Base-by-base conservation (phyloP, 2,329 filamentous ascomycete genomes). In the Aspergillus pseudoviridinutans region DNA sequence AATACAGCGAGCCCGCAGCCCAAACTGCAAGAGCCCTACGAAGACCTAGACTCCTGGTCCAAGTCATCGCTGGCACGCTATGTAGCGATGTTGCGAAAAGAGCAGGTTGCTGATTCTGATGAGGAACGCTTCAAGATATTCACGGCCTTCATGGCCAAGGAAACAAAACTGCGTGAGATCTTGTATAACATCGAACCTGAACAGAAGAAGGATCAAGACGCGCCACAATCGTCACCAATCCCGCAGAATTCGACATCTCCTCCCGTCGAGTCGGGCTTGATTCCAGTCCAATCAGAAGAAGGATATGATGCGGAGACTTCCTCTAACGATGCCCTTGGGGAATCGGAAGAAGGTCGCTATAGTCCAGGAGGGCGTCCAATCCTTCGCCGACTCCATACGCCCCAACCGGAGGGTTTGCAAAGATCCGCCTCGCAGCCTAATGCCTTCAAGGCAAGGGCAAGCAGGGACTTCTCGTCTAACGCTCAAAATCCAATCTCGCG, bases 21-120 rank as follows among this genome's bases (percentile, higher is more conserved):
- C 17, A 69, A 65, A 42, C 44, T 55, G 57, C 74, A 52, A 24
- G 77, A 83, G 61, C 79, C 80, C 4, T 79, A 79, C 57, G 76
- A 75, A 25, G 82, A 83, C 61, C 72, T 85, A n/a, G 80, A 83
- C 58, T 78, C 81, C 2, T 84, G 82, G 80, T 84, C 79, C 61
- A 80, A 78, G 61, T 80, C 81, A 2, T 84, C 82, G 27, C 66
- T 85, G 50, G 78, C 81, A 51, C 75, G 82, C 46, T 85, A 80
- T 63, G 78, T 82, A 29, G 72, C 74, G 3, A 84, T 84, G 81
- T 71, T 85, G 25, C 77, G 78, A 51, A 76, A 78, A 53, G 82
- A 85, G 64, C 76, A 79, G 29, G 71, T 74, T 56, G 71, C 77
- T 50, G 66, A 77, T 42, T 74, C 74, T 2, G 79, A 84, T 49